Percentiles rank a stretch among this genome's conserved stretches.
phyloP scores from a whole-genome alignment of 805 yeast species.

The Saccharomycodes ludwigii region DNA sequence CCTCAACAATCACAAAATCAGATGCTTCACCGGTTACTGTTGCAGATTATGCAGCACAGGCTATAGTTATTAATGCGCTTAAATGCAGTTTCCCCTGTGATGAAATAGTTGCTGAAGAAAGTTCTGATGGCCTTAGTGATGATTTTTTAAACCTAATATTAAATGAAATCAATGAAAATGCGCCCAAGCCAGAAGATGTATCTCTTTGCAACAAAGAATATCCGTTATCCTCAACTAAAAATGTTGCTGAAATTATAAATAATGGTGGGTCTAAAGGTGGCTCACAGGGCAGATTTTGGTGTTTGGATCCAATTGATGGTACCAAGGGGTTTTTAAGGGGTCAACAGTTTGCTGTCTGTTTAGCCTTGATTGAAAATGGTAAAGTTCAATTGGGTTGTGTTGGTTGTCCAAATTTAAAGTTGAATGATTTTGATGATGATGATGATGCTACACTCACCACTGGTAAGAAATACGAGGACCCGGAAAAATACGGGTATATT shows the following conservation, averaged over 20 bases:
- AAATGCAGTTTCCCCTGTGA: slow-evolving; percentile 70
- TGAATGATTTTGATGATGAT: slow-evolving; percentile 24
- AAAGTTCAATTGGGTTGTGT: slow-evolving; percentile 80
- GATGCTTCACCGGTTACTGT: slow-evolving; percentile 93
- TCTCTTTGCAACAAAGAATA: slow-evolving; percentile 11
- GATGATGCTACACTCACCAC: slow-evolving; percentile 29
- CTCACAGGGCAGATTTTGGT: slow-evolving; percentile 77
- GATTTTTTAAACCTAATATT: slow-evolving; percentile 40
- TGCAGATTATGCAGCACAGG: slow-evolving; percentile 96
- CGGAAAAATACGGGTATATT: slow-evolving; percentile 19
- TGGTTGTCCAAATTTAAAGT: slow-evolving; percentile 82
- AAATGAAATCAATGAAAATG: slow-evolving; percentile 39
- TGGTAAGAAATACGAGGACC: slow-evolving; percentile 12
- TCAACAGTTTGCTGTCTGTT: slow-evolving; percentile 93
- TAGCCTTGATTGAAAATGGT: slow-evolving; percentile 81
- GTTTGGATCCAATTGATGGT: slow-evolving; percentile 96
- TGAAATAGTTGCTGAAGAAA: slow-evolving; percentile 90
- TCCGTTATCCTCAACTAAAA: slow-evolving; percentile 31
- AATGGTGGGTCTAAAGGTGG: slow-evolving; percentile 77
- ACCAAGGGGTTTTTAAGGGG: slow-evolving; percentile 94
- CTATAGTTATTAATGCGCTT: slow-evolving; percentile 77
- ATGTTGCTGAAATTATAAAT: slow-evolving; percentile 58
- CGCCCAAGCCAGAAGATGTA: slow-evolving; percentile 1
- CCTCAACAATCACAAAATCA: slow-evolving; percentile 58
- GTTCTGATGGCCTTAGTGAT: slow-evolving; percentile 52